A percentile compares a stretch with the other conserved stretches of the same genome.
These are phyloP conservation scores for Lenzites betulinus DNA, from an alignment of 768 basidiomycete genomes.

Conservation along the genomic window DNA sequence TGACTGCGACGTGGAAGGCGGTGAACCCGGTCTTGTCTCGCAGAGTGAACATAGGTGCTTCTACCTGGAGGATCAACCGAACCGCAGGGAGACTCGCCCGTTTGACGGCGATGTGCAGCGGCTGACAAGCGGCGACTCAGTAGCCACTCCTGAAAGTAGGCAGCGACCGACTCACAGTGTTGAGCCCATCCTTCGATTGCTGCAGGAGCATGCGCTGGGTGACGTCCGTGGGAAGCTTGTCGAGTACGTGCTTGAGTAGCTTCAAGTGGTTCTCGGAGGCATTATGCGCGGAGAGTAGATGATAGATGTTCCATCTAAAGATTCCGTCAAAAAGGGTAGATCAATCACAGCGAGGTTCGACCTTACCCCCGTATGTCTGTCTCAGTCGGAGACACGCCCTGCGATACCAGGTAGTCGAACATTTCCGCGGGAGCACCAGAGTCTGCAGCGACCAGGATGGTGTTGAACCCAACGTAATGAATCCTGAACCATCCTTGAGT, in stretches of 20 bases:
- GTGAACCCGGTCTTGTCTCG: constrained; percentile 53
- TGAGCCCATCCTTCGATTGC: constrained; percentile 45
- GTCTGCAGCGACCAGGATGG: constrained; percentile 45
- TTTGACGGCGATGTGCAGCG: constrained; percentile 56
- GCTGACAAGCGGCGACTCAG: constrained; percentile 36
- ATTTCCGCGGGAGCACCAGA: constrained; percentile 32
- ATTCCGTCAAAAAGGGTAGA: neutral
- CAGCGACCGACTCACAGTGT: constrained; percentile 41
- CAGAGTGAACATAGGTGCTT: constrained; percentile 35
- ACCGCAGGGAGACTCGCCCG: constrained; percentile 32
- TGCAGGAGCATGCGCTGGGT: constrained; percentile 46
- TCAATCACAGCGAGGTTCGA: neutral
- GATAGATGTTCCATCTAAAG: constrained; percentile 58
- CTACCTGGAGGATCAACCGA: constrained; percentile 37
- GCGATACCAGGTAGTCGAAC: constrained; percentile 53
- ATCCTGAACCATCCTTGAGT: neutral
- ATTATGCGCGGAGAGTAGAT: constrained; percentile 40
- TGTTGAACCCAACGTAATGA: constrained; percentile 39
- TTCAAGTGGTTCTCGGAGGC: constrained; percentile 28
- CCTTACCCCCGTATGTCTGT: constrained; percentile 48
- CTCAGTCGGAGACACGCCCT: constrained; percentile 46
- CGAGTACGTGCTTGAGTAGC: constrained; percentile 44
- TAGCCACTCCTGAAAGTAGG: neutral
- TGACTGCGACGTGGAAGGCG: constrained; percentile 52
- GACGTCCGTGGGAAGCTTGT: constrained; percentile 53